Conservation (phyloP, 371 early-diverging fungal species). For the Chytridium lagenaria region DNA sequence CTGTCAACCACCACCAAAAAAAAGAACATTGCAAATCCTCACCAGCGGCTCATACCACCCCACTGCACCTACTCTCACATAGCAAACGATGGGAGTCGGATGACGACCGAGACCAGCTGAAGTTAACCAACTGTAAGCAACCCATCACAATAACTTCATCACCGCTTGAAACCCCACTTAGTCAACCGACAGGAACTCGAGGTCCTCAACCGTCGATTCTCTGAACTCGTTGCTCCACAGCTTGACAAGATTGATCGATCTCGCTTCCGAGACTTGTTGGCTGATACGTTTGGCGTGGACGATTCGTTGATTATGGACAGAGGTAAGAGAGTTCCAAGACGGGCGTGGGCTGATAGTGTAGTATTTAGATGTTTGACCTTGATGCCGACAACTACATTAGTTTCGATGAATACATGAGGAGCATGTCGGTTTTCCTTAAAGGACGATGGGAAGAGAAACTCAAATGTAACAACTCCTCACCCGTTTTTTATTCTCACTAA, state of each 20-base stretch:
- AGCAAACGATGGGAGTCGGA: too few species aligned
- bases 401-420: conserved; percentile 56
- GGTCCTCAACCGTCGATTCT: conserved; percentile 36
- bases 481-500: not conserved
- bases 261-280: conserved; percentile 59
- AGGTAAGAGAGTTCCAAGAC: conserved; percentile 38
- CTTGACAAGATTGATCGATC: conserved; percentile 60
- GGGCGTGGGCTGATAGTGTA: conserved; percentile 2
- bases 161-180: conserved; percentile 14
- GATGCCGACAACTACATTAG: conserved; percentile 62
- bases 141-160: not conserved
- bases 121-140: conserved; percentile 46
- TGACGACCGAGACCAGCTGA: conserved; percentile 44
- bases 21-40: too few species aligned
- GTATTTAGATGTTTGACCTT: conserved; percentile 59
- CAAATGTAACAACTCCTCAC: too few species aligned
- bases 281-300: conserved; percentile 62
- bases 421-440: conserved; percentile 61
- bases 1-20: too few species aligned
- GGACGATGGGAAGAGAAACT: conserved; percentile 54
- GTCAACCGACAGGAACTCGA: conserved; percentile 47
- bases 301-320: conserved; percentile 64
- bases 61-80: too few species aligned
- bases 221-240: conserved; percentile 27
- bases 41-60: too few species aligned